These are phyloP conservation scores for Echinochloa phyllopogon DNA, from an alignment of 176 grass and related monocot genomes.

Conservation along the genomic window DNA sequence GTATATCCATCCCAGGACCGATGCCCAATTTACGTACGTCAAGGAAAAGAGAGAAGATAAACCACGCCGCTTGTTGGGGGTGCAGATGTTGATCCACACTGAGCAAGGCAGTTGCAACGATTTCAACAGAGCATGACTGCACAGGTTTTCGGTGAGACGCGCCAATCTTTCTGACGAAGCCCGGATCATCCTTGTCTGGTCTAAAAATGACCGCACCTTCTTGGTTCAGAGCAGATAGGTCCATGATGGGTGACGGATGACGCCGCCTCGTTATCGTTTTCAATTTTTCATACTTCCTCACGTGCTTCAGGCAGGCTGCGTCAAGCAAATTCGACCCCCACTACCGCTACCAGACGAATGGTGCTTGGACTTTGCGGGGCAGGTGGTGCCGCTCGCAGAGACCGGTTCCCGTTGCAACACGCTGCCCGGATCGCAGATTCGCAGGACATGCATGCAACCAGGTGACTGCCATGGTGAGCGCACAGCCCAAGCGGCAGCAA, in stretches of 20 bases:
- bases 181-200: background rate
- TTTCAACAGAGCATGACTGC: too few relatives aligned
- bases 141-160: too few relatives aligned
- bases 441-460: too few relatives aligned
- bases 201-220: background rate
- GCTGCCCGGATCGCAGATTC: background rate
- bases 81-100: too few relatives aligned
- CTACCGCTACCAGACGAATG: background rate
- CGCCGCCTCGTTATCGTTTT: background rate
- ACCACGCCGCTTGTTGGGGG: background rate
- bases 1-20: background rate
- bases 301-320: background rate
- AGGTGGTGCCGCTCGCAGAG: background rate
- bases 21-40: background rate
- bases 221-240: background rate
- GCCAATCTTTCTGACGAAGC: too few relatives aligned
- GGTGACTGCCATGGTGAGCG: background rate
- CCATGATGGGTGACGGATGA: background rate
- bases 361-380: background rate
- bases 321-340: background rate
- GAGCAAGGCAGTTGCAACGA: too few relatives aligned
- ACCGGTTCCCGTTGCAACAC: background rate
- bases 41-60: background rate
- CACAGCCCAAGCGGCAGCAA: background rate
- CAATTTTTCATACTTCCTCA: background rate